Percentiles rank a stretch among this genome's conserved stretches.
Evolutionary conservation across 2,329 filamentous ascomycete genomes (phyloP).

Genomic region (Mycosphaerella arachidis): DNA sequence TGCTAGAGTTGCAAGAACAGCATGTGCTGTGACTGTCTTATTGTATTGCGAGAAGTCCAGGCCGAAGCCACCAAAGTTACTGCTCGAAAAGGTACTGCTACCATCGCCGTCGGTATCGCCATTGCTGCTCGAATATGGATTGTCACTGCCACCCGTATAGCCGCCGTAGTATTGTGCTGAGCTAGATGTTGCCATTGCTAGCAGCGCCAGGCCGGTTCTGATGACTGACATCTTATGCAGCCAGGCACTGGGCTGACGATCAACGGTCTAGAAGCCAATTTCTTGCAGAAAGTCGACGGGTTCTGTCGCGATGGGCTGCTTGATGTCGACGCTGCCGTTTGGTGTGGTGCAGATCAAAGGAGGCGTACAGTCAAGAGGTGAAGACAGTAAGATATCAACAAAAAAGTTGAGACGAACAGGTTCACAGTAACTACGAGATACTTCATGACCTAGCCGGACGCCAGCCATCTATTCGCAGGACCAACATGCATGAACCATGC

Average conservation of each 20-base stretch:
- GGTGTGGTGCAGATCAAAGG: too few relatives aligned
- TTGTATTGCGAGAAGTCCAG: conserved; percentile 9
- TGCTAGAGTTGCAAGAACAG: conserved; percentile 41
- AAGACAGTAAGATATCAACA: not conserved
- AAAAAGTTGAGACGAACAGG: not conserved
- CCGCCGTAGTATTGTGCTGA: conserved; percentile 12
- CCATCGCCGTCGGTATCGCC: conserved; percentile 6
- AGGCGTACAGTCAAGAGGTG: not conserved
- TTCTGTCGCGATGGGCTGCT: not conserved
- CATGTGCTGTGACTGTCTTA: conserved; percentile 44
- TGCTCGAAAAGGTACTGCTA: conserved; percentile 6
- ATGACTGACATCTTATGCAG: not conserved
- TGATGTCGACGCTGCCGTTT: not conserved
- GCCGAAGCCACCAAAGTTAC: conserved; percentile 8
- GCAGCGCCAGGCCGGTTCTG: not conserved
- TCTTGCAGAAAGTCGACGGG: too few relatives aligned
- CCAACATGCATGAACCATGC: not conserved
- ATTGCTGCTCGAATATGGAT: conserved; percentile 12
- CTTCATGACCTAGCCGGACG: not conserved
- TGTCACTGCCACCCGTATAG: conserved; percentile 7
- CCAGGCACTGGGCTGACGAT: not conserved
- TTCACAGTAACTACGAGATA: not conserved
- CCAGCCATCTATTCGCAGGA: not conserved
- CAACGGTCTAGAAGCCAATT: not conserved
- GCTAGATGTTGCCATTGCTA: conserved; percentile 2